Percentiles rank a stretch among this genome's conserved stretches.
phyloP scores from a whole-genome alignment of 1,284 basidiomycete species.

The Coniferiporia weirii region DNA sequence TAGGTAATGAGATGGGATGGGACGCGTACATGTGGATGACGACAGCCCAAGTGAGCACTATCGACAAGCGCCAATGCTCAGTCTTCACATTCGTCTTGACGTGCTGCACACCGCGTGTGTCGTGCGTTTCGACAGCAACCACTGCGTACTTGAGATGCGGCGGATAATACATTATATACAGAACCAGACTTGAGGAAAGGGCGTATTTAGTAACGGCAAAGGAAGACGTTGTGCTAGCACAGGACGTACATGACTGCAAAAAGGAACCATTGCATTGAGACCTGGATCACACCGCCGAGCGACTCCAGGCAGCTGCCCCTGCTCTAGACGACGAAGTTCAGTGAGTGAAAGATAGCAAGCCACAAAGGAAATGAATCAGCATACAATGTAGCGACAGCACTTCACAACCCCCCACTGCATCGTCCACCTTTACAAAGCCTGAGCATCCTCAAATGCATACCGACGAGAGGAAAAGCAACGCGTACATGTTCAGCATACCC shows the following conservation, averaged over 20 bases:
- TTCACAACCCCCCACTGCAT: conserved; percentile 84
- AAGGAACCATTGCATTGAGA: conserved; percentile 80
- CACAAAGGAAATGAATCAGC: conserved; percentile 27
- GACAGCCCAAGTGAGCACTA: conserved; percentile 70
- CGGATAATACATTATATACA: conserved; percentile 94
- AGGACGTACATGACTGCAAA: conserved; percentile 77
- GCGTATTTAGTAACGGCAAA: neutral
- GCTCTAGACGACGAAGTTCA: conserved; percentile 37
- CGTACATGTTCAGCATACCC: conserved; percentile 76
- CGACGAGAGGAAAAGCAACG: conserved; percentile 7
- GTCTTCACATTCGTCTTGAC: conserved; percentile 48
- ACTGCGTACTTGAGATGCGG: conserved; percentile 67
- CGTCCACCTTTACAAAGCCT: conserved; percentile 49
- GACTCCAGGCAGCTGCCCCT: conserved; percentile 75
- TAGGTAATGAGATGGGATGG: neutral
- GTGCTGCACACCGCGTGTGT: conserved; percentile 36
- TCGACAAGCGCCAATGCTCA: conserved; percentile 71
- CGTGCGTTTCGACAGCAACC: conserved; percentile 40
- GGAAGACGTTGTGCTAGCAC: neutral
- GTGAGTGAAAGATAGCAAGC: no score
- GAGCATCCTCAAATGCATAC: neutral
- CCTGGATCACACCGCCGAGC: conserved; percentile 80
- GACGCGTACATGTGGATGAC: conserved; percentile 67
- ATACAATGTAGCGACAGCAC: conserved; percentile 75
- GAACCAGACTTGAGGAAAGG: conserved; percentile 57